Percentiles rank a stretch among this genome's conserved stretches.
phyloP scores from a whole-genome alignment of 805 yeast species.

The Wickerhamomyces tratensis region DNA sequence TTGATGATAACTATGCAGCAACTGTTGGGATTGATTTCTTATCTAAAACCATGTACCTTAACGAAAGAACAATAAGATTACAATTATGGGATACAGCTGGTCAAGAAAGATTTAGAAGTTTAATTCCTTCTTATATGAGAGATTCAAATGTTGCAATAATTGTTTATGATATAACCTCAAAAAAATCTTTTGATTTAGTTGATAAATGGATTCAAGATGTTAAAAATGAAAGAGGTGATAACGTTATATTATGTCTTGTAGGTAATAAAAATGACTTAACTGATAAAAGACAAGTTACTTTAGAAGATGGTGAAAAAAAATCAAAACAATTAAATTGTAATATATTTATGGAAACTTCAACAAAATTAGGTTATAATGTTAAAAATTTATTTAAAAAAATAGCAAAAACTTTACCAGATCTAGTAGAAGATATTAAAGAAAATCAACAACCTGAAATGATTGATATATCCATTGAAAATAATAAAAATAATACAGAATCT shows the following conservation, averaged over 20 bases:
- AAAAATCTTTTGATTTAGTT: slow-evolving; percentile 74
- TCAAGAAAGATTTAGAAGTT: slow-evolving; percentile 89
- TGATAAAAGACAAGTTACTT: slow-evolving; percentile 72
- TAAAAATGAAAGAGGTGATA: slow-evolving; percentile 82
- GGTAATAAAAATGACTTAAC: slow-evolving; percentile 85
- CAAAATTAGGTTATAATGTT: slow-evolving; percentile 92
- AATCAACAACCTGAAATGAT: slow-evolving; percentile 16
- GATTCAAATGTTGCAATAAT: slow-evolving; percentile 97
- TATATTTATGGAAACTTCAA: slow-evolving; percentile 85
- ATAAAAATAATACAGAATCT: slow-evolving; percentile 10
- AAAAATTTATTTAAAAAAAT: slow-evolving; percentile 82
- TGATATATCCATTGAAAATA: slow-evolving; percentile 14
- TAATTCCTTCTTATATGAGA: slow-evolving; percentile 91
- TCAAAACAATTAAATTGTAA: slow-evolving; percentile 66
- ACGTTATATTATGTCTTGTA: slow-evolving; percentile 81
- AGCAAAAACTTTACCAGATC: slow-evolving; percentile 83
- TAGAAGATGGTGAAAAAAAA: slow-evolving; percentile 76
- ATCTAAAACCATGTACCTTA: slow-evolving; percentile 89
- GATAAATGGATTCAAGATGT: slow-evolving; percentile 94
- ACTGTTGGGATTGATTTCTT: slow-evolving; percentile 95
- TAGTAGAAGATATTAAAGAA: slow-evolving; percentile 32
- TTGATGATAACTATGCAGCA: slow-evolving; percentile 93
- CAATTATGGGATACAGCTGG: slow-evolving; percentile 99
- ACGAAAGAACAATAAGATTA: slow-evolving; percentile 88
- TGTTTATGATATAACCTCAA: slow-evolving; percentile 87